Evolutionary conservation across 1,139 yeast species (phyloP), one percentile per base, ranked within the genome.

Genomic region (Kodamaea derodonti): DNA sequence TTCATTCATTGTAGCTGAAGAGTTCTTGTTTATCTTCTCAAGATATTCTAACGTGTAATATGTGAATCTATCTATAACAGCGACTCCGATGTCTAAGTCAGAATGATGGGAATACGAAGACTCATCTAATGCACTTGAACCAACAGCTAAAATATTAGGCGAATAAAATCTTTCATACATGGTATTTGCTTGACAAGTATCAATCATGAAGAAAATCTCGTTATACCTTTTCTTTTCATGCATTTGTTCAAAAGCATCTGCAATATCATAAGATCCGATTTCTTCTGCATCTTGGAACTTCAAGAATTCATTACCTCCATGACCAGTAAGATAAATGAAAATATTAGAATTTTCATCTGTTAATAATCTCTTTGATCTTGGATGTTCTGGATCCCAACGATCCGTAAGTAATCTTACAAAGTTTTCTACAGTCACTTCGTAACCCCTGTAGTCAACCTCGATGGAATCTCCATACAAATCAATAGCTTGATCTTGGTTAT

Each of bases 221-320:
- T 90, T 88, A 62, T 92, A 92, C 37, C 98, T 72, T 51, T 84
- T 84, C 75, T 90, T 90, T 55, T 92, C 96, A 63, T 86, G 78
- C 98, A 92, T 92, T 58, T 94, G 97, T 33, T 79, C 95, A 63
- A 92, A 87, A 2, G 98, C 97, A 61, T 92, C 96, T 0, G 98
- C 98, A 45, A 92, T 76, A 59, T 92, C 99, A 62, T 86, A 83
- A 11, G 96, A 83, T 2, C 96, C 90, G 39, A 92, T 88, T 56
- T 92, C 98, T 58, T 94, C 98, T 3, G 98, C 97, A 55, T 92
- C 99, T 60, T 92, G 99, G 60, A 92, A 92, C 61, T 92, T 92
- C 49, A 94, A 73, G 58, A 92, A 92, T 59, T 92, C 97, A 52
- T 90, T 88, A 35, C 99, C 99, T 12, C 99, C 99, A 60, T 92